A percentile compares a stretch with the other conserved stretches of the same genome.
Evolutionary conservation across 2,329 filamentous ascomycete genomes (phyloP).

Genomic region (Fusarium sp.): DNA sequence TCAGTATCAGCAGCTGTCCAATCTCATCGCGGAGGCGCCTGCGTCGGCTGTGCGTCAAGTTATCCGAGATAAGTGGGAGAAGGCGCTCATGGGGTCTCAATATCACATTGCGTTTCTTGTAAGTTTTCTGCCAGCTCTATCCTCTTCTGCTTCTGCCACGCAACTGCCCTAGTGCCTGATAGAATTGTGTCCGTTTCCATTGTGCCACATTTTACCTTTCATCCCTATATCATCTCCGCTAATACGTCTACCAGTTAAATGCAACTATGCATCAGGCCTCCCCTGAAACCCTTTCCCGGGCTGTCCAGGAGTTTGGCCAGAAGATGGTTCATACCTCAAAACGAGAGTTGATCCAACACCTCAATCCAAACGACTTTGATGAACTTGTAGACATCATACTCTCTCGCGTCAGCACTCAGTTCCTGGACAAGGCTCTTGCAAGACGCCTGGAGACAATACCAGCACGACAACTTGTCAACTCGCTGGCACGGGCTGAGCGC

Average conservation of each 20-base stretch:
- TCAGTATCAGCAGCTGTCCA: constrained; percentile 44
- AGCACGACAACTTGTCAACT: constrained; percentile 69
- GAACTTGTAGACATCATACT: constrained; percentile 62
- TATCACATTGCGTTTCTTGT: constrained; percentile 70
- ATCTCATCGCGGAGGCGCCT: constrained; percentile 57
- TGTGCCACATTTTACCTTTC: not conserved
- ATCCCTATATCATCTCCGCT: constrained; percentile 33
- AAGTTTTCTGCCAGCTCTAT: constrained; percentile 47
- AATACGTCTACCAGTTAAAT: constrained; percentile 61
- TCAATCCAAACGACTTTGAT: constrained; percentile 62
- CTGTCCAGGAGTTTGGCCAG: constrained; percentile 63
- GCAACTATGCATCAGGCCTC: constrained; percentile 63
- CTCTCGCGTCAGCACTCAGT: constrained; percentile 62
- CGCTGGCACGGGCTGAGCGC: constrained; percentile 70
- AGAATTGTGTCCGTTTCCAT: not conserved
- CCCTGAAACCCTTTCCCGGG: constrained; percentile 54
- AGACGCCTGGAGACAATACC: constrained; percentile 68
- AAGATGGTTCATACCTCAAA: constrained; percentile 61
- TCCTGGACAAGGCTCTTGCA: constrained; percentile 69
- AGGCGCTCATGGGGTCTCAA: constrained; percentile 65
- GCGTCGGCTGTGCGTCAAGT: constrained; percentile 64
- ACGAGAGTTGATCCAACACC: constrained; percentile 59
- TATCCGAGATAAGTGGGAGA: constrained; percentile 67
- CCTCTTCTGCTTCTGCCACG: too few species aligned
- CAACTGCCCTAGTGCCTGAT: too few species aligned